Conservation (phyloP, 495 filamentous ascomycete species). For the Zalerion maritima region DNA sequence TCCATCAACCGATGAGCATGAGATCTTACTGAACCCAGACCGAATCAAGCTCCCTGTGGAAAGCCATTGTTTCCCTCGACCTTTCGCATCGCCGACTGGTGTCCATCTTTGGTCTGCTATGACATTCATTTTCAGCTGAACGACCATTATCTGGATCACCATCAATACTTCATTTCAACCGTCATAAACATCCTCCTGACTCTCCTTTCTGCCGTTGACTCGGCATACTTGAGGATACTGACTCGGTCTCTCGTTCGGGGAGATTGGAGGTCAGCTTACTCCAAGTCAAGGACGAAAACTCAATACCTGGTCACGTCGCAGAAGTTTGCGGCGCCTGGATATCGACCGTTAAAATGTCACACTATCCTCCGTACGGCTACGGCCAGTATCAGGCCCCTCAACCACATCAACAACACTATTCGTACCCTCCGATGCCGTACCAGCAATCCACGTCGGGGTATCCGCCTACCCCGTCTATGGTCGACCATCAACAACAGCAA, state of each 20-base stretch:
- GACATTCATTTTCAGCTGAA: too few relatives aligned
- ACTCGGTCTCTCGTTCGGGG: neutral
- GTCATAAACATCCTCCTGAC: conserved; percentile 4
- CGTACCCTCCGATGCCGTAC: conserved; percentile 9
- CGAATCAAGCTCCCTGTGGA: too few relatives aligned
- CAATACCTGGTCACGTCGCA: conserved; percentile 2
- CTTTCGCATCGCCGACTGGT: too few relatives aligned
- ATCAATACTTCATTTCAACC: conserved; percentile 6
- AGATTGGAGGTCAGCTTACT: neutral
- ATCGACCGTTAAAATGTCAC: conserved; percentile 17
- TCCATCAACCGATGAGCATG: too few relatives aligned
- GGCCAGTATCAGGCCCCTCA: conserved; percentile 19
- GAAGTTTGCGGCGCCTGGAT: conserved; percentile 3
- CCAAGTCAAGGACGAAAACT: too few relatives aligned
- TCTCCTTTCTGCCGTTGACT: neutral
- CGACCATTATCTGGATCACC: too few relatives aligned
- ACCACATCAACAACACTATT: conserved; percentile 7
- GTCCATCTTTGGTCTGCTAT: too few relatives aligned
- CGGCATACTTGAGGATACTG: neutral
- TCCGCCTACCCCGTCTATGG: conserved; percentile 3
- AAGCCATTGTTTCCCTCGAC: too few relatives aligned
- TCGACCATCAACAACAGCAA: conserved; percentile 2
- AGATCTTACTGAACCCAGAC: too few relatives aligned
- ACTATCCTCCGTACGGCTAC: conserved; percentile 19
- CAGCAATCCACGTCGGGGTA: conserved; percentile 12